Conservation (phyloP, 345 rosid genomes). For the Combretum micranthum region DNA sequence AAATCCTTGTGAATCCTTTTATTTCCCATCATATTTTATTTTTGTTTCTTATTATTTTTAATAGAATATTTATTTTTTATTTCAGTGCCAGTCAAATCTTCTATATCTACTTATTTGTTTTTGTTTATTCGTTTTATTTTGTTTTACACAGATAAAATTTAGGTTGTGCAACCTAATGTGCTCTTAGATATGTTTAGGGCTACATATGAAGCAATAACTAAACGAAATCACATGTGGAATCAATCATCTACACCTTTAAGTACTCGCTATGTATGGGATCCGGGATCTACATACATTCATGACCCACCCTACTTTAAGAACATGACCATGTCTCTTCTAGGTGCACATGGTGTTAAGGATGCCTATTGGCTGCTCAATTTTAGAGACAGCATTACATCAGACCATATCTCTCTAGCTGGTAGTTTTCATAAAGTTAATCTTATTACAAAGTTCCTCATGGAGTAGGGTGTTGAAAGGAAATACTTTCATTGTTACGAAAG, state of each 20-base stretch:
- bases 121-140: too few relatives aligned
- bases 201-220: slow-evolving; percentile 75
- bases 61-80: too few relatives aligned
- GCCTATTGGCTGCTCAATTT: slow-evolving; percentile 84
- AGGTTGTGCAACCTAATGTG: slow-evolving; percentile 81
- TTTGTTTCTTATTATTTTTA: too few relatives aligned
- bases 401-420: slow-evolving; percentile 93
- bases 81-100: too few relatives aligned
- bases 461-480: slow-evolving; percentile 69
- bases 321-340: slow-evolving; percentile 92
- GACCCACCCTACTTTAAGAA: slow-evolving; percentile 84
- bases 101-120: too few relatives aligned
- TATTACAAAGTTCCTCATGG: slow-evolving; percentile 77
- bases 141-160: too few relatives aligned
- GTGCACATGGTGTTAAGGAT: slow-evolving; percentile 71
- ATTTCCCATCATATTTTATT: too few relatives aligned
- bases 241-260: slow-evolving; percentile 55
- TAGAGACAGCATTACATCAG: slow-evolving; percentile 89
- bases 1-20: too few relatives aligned
- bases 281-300: slow-evolving; percentile 74
- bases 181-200: slow-evolving; percentile 92
- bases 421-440: slow-evolving; percentile 89
- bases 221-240: slow-evolving; percentile 91
- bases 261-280: slow-evolving; percentile 69
- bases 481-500: slow-evolving; percentile 86